Conservation (phyloP, 2,329 filamentous ascomycete species). For the Xylaria sp. region DNA sequence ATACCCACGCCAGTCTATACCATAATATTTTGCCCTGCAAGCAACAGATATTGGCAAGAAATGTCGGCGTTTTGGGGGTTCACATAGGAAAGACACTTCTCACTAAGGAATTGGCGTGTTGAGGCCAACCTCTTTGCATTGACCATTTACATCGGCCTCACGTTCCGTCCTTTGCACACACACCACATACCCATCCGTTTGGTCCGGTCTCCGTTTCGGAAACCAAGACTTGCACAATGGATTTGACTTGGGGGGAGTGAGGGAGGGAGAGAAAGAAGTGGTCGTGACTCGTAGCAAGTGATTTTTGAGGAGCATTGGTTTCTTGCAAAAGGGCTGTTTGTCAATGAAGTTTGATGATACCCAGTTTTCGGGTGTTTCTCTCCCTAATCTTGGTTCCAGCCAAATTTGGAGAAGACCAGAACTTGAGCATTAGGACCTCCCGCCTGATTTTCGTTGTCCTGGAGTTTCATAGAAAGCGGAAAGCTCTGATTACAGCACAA, state of each 20-base stretch:
- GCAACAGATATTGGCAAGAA: constrained; percentile 46
- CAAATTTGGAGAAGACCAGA: constrained; percentile 38
- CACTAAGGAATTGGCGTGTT: constrained; percentile 46
- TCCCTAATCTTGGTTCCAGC: constrained; percentile 40
- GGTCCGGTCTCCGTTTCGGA: constrained; percentile 23
- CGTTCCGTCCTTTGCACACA: constrained; percentile 36
- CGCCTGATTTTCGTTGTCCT: constrained; percentile 24
- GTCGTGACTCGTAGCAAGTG: constrained; percentile 18
- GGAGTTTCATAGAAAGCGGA: constrained; percentile 37
- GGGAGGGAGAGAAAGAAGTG: constrained; percentile 21
- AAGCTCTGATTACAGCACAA: constrained; percentile 37
- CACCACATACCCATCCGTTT: constrained; percentile 32
- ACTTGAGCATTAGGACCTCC: constrained; percentile 31
- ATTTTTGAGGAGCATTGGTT: constrained; percentile 42
- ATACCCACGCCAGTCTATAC: constrained; percentile 34
- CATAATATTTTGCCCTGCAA: constrained; percentile 44
- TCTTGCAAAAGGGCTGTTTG: constrained; percentile 33
- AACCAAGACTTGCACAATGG: constrained; percentile 16
- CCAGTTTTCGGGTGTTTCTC: constrained; percentile 31
- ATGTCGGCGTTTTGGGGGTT: constrained; percentile 50
- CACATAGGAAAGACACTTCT: constrained; percentile 48
- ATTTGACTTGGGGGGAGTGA: constrained; percentile 35
- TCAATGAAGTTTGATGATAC: constrained; percentile 38
- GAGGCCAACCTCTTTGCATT: constrained; percentile 42
- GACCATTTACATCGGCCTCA: constrained; percentile 41